phyloP scores from a whole-genome alignment of 345 rosid genomes.

The Carallia pectinifolia region DNA sequence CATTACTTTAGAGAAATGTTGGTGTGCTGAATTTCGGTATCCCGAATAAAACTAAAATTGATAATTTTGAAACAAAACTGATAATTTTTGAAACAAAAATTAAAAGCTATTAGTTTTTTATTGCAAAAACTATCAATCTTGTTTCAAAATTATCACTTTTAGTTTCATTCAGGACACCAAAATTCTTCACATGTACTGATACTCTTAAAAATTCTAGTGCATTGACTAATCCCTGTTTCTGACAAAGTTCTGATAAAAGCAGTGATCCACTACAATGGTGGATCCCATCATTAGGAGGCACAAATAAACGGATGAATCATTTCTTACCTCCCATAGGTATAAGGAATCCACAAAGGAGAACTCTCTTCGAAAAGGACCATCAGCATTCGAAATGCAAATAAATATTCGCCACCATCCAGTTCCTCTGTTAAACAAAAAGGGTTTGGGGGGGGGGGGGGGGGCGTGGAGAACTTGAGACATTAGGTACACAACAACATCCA shows the following conservation, averaged over 20 bases:
- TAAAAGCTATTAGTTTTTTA: too few relatives aligned
- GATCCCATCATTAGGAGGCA: background rate
- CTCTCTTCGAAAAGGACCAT: constrained; percentile 98
- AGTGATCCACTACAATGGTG: background rate
- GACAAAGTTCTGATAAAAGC: background rate
- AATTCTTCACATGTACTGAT: too few relatives aligned
- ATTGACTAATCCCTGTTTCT: background rate
- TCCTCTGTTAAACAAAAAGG: constrained; percentile 56
- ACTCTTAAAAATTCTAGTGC: background rate
- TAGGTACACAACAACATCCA: too few relatives aligned
- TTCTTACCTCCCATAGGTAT: constrained; percentile 95
- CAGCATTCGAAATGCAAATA: constrained; percentile 93
- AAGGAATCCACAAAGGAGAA: constrained; percentile 79
- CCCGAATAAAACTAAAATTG: too few relatives aligned
- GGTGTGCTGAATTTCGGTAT: too few relatives aligned
- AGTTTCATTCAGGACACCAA: too few relatives aligned
- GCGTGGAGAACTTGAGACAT: background rate
- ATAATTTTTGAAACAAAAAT: too few relatives aligned
- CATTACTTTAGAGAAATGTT: too few relatives aligned
- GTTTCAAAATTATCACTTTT: too few relatives aligned
- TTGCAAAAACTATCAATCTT: too few relatives aligned
- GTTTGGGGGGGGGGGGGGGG: too few relatives aligned
- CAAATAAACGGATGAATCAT: background rate
- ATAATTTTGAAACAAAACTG: too few relatives aligned
- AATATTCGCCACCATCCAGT: constrained; percentile 86